A percentile compares a stretch with the other conserved stretches of the same genome.
phyloP scores from a whole-genome alignment of 257 asterid genomes.

The Rubia yunnanensis region DNA sequence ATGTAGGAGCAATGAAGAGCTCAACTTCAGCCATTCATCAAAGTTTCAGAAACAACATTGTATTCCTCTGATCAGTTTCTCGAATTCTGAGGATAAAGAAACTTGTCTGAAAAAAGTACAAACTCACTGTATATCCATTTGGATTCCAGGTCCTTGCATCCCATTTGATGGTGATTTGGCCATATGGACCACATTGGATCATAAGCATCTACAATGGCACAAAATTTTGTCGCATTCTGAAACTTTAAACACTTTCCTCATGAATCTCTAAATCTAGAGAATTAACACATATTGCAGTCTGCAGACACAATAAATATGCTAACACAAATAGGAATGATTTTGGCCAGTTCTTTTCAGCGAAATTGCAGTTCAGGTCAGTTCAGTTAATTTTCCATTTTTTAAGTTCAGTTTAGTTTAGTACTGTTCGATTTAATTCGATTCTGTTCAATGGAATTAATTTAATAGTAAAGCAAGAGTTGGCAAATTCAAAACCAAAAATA shows the following conservation, averaged over 20 bases:
- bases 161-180: slow-evolving; percentile 54
- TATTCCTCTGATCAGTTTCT: too few species aligned
- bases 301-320: not conserved
- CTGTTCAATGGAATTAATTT: too few species aligned
- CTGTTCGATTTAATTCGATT: not conserved
- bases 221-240: too few species aligned
- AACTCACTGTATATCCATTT: slow-evolving; percentile 51
- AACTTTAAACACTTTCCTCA: not conserved
- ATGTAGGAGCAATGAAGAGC: not conserved
- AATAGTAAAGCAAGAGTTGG: too few species aligned
- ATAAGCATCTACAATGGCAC: slow-evolving; percentile 38
- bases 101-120: not conserved
- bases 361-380: too few species aligned
- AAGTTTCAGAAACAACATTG: not conserved
- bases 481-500: too few species aligned
- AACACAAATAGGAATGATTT: too few species aligned
- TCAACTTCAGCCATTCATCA: too few species aligned
- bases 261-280: not conserved
- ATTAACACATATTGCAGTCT: not conserved
- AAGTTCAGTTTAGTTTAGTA: too few species aligned
- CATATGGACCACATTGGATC: slow-evolving; percentile 49
- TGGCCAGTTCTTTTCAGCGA: too few species aligned
- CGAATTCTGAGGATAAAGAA: not conserved
- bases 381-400: not conserved
- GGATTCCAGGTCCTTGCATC: slow-evolving; percentile 40